Evolutionary conservation across 2,329 filamentous ascomycete species (phyloP).

Genomic region (Colletotrichum sp.): DNA sequence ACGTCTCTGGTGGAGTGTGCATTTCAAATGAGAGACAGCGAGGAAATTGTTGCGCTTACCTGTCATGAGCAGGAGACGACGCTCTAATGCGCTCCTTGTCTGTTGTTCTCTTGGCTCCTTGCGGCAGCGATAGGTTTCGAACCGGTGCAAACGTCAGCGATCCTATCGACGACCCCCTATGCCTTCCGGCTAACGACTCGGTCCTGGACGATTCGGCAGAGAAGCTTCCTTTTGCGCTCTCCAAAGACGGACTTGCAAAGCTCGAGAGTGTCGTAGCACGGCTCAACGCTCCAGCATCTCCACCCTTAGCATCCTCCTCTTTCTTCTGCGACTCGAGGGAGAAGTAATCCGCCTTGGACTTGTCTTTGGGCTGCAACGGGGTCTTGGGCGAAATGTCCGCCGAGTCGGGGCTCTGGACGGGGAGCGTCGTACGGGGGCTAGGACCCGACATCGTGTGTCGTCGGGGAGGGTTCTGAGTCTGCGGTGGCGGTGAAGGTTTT

Average conservation of each 20-base stretch:
- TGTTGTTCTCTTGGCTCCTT: conserved; percentile 52
- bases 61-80: conserved; percentile 54
- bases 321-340: conserved; percentile 10
- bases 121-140: conserved; percentile 50
- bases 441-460: conserved; percentile 15
- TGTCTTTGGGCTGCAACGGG: conserved; percentile 24
- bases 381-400: conserved; percentile 48
- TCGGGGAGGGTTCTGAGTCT: not conserved
- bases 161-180: conserved; percentile 48
- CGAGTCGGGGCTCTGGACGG: conserved; percentile 40
- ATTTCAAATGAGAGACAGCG: not conserved
- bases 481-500: not conserved
- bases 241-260: conserved; percentile 4
- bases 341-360: conserved; percentile 31
- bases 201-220: conserved; percentile 3
- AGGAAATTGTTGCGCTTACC: conserved; percentile 41
- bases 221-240: conserved; percentile 4
- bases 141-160: conserved; percentile 54
- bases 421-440: conserved; percentile 27
- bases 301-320: not conserved
- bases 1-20: not conserved
- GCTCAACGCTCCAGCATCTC: not conserved
- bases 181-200: not conserved
- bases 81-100: conserved; percentile 46
- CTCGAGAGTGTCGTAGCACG: conserved; percentile 16